Evolutionary conservation across 495 filamentous ascomycete genomes (phyloP).

Genomic region (Penicillium lividum): DNA sequence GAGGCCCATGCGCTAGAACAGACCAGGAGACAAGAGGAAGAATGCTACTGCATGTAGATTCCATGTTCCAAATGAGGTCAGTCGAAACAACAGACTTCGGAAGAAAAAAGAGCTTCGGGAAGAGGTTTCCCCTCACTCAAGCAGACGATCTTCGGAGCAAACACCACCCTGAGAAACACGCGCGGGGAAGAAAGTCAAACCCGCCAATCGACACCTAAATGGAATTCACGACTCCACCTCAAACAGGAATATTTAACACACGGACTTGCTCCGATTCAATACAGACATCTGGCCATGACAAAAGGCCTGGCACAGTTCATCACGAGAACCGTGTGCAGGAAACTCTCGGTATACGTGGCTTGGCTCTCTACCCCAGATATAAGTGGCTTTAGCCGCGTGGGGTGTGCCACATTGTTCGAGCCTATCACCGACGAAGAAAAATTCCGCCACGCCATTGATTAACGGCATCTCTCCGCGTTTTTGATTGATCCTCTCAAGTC

Average conservation of each 20-base stretch:
- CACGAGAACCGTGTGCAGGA: not conserved
- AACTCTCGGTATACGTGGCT: not conserved
- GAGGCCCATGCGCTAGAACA: not conserved
- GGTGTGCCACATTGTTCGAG: not conserved
- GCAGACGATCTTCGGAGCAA: slow-evolving; percentile 1
- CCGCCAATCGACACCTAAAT: not conserved
- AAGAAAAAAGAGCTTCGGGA: not conserved
- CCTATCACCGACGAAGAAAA: not conserved
- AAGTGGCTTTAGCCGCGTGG: not conserved
- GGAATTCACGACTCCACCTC: not conserved
- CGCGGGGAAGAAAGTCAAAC: not conserved
- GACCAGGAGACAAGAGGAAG: not conserved
- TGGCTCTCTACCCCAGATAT: not conserved
- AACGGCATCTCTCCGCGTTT: not conserved
- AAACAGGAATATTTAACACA: not conserved
- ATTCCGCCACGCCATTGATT: not conserved
- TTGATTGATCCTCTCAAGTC: not conserved
- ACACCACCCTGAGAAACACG: slow-evolving; percentile 8
- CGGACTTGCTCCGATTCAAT: not conserved
- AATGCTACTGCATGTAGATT: not conserved
- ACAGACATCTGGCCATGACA: too few relatives aligned
- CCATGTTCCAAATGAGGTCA: not conserved
- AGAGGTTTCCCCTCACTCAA: not conserved
- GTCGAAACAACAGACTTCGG: too few relatives aligned
- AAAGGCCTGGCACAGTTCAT: not conserved